Evolutionary conservation across 805 yeast species (phyloP).

Genomic region (Teunomyces atbi): DNA sequence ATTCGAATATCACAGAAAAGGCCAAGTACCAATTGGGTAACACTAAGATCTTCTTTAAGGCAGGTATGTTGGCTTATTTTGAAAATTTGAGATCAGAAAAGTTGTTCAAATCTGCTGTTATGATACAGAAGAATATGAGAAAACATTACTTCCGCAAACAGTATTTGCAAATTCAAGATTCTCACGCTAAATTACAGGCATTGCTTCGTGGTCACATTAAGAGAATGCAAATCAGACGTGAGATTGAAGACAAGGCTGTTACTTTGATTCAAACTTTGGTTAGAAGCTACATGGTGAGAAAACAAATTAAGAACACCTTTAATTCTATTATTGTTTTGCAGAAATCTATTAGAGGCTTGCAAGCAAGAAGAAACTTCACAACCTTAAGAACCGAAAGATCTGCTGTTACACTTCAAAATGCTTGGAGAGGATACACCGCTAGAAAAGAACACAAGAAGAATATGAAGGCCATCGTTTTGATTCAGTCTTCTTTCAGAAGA

Average conservation of each 20-base stretch:
- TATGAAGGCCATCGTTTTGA: conserved; percentile 57
- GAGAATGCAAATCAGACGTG: conserved; percentile 54
- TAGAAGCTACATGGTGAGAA: conserved; percentile 55
- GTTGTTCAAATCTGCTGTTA: conserved; percentile 70
- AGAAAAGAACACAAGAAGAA: conserved; percentile 49
- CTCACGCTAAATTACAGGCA: conserved; percentile 59
- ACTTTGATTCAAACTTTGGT: conserved; percentile 64
- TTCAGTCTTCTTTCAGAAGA: conserved; percentile 79
- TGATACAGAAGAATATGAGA: conserved; percentile 82
- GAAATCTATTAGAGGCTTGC: conserved; percentile 49
- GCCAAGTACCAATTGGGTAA: conserved; percentile 85
- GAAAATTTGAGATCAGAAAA: conserved; percentile 84
- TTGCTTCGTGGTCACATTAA: conserved; percentile 60
- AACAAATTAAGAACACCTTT: conserved; percentile 29
- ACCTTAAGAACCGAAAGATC: conserved; percentile 57
- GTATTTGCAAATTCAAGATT: conserved; percentile 52
- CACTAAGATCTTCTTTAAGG: conserved; percentile 91
- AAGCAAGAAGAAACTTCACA: conserved; percentile 51
- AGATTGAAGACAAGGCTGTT: conserved; percentile 62
- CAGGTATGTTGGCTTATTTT: conserved; percentile 91
- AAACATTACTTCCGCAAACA: conserved; percentile 60
- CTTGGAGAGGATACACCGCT: conserved; percentile 66
- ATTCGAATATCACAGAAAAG: conserved; percentile 60
- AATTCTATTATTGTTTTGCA: conserved; percentile 44
- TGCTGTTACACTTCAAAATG: conserved; percentile 70